Evolutionary conservation across 164 flowering plant genomes (phyloP), one percentile per base, ranked within the genome.

Genomic region (Echeveria elegans): DNA sequence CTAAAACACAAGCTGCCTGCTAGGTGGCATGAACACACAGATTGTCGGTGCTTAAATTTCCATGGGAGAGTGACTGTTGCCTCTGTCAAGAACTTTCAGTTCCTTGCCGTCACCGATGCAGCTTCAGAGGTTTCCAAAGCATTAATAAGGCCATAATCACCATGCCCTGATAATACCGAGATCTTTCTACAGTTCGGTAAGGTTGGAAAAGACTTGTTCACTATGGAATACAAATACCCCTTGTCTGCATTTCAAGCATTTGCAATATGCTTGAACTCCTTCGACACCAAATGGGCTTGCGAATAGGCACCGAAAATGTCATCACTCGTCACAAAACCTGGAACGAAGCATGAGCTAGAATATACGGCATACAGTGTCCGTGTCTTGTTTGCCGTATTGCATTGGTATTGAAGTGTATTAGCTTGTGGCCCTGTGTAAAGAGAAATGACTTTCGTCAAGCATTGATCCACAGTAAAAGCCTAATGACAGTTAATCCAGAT

Each of bases 191-290:
- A 79, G 74, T 76, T 78, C 30, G 81, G 81, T 2, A 78, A 78
- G 59, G 81, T 78, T 21, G 79, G 77, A 0, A 78, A 78, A 45
- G 81, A 78, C 61, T 10, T 56, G 61, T 24, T 56, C 61, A 56
- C 61, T 15, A 56, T 56, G 61, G 61, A 56, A 11, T 78, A 76
- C 37, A 70, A 75, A 1, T 78, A 78, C 53, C 81, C 81, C 16
- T 68, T 78, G 12, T 78, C 81, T n/a, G 81, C 81, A 37, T 78
- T 78, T 67, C 81, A 78, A 68, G 81, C 81, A 10, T 78, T 78
- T 65, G 81, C 81, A 12, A 78, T 78, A 23, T 78, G 81, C 73
- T 68, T 78, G 72, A 78, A 77, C 70, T 76, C 79, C 61, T 56
- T 56, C 31, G 61, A 16, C 61, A 56, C 15, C 18, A 56, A 56